Conservation (phyloP, 495 filamentous ascomycete species). For the Xylaria sp. region DNA sequence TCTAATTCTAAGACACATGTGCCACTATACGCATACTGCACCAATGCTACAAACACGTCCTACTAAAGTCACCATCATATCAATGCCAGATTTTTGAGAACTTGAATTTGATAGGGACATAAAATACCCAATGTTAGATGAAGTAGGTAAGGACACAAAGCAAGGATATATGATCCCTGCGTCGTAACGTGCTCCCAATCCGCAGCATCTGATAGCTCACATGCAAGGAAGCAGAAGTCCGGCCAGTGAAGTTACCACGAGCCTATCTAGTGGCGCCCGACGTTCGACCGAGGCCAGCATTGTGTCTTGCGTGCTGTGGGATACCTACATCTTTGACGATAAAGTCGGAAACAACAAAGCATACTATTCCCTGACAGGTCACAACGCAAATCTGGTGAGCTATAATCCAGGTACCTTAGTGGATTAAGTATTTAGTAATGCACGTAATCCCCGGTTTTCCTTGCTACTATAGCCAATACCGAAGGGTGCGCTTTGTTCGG, state of each 20-base stretch:
- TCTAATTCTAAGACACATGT: slow-evolving; percentile 8
- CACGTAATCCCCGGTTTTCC: slow-evolving; percentile 12
- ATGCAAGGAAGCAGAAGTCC: slow-evolving; percentile 1
- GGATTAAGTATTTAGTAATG: slow-evolving; percentile 1
- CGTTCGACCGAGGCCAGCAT: slow-evolving; percentile 14
- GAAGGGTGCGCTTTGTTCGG: not conserved
- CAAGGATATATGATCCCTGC: not conserved
- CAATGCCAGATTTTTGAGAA: not conserved
- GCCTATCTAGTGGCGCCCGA: slow-evolving; percentile 3
- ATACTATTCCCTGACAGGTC: not conserved
- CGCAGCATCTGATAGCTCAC: slow-evolving; percentile 2
- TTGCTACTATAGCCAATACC: not conserved
- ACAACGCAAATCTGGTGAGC: not conserved
- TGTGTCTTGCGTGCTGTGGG: slow-evolving; percentile 6
- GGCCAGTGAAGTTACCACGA: not conserved
- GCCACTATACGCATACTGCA: not conserved
- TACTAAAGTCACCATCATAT: not conserved
- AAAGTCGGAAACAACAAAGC: not conserved
- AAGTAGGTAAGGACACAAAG: not conserved
- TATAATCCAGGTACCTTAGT: not conserved
- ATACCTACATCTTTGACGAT: not conserved
- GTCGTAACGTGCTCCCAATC: not conserved
- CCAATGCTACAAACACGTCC: not conserved
- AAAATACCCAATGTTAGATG: no score
- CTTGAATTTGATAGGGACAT: not conserved